Evolutionary conservation across 2,329 filamentous ascomycete genomes (phyloP), one percentile per base, ranked within the genome.

Genomic region (Cercospora janseana): DNA sequence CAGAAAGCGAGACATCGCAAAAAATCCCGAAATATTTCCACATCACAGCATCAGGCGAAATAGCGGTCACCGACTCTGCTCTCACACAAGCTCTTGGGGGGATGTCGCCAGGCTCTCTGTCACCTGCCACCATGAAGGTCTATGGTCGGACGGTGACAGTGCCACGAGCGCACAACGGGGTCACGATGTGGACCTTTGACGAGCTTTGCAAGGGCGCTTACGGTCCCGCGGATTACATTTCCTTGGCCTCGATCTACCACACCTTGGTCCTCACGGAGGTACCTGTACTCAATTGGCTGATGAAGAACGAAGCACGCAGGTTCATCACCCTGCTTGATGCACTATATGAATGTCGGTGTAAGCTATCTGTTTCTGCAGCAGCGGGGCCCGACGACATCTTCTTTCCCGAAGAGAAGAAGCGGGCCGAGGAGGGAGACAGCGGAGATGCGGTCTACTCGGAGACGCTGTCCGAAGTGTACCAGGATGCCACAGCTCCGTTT

Each of bases 221-320:
- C 35, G 88, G 88, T 0, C 87, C 87, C 1, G 88, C 88, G 21
- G 88, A 93, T 70, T 93, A 91, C 69, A 86, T 91, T 47, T 86
- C 85, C 1, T 79, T 93, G 65, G 86, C 87, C 1, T 90, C 86
- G 1, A 86, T 80, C 12, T 92, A 85, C 66, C 86, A 91, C 67
- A 91, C 87, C 0, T 78, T 92, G 54, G 81, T 92, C 63, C 73
- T 92, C 38, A 84, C 86, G 58, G 71, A 82, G 15, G 76, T 92
- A 1, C 87, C 88, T 0, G 65, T 86, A 12, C 72, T 93, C 9
- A 83, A 80, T 0, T 67, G 84, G 2, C 69, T 81, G 1, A 82
- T 84, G 66, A 92, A 90, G 69, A 92, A 91, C 65, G 87, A 92
- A 70, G 88, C 88, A 1, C 76, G 87, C 4, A 79, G 88, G 8